Evolutionary conservation across 768 basidiomycete genomes (phyloP).

Genomic region (Boletus rubropictus): DNA sequence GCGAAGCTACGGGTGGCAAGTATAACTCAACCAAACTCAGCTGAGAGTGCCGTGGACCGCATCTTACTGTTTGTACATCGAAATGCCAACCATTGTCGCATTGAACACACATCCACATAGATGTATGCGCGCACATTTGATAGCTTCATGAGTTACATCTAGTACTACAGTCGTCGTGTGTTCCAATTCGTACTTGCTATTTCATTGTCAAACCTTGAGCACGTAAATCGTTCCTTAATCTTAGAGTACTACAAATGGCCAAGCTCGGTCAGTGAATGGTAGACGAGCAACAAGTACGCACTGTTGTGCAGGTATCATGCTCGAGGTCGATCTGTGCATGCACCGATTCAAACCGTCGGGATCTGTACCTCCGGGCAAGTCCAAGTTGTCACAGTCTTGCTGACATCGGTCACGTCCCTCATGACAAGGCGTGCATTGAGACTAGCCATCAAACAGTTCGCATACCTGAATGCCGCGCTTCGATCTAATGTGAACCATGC

Average conservation of each 20-base stretch:
- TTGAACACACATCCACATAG: too few relatives aligned
- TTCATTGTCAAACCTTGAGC: too few relatives aligned
- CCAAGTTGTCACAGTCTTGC: not conserved
- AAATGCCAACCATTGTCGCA: too few relatives aligned
- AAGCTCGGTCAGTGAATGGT: not conserved
- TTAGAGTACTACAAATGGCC: not conserved
- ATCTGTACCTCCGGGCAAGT: not conserved
- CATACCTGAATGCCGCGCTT: not conserved
- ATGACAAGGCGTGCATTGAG: not conserved
- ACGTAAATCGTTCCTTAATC: too few relatives aligned
- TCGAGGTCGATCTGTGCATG: not conserved
- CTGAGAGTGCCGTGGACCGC: too few relatives aligned
- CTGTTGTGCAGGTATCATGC: not conserved
- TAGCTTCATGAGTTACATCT: not conserved
- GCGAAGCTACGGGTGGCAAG: too few relatives aligned
- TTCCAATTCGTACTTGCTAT: not conserved
- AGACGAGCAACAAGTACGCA: not conserved
- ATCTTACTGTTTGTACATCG: too few relatives aligned
- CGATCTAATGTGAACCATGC: not conserved
- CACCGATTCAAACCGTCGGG: not conserved
- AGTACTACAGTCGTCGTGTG: not conserved
- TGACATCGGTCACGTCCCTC: not conserved
- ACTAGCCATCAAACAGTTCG: not conserved
- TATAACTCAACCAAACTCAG: too few relatives aligned
- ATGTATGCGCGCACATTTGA: too few relatives aligned